These are phyloP conservation scores for Xylariaceae sp. DNA, from an alignment of 2,329 filamentous ascomycete genomes.

Conservation along the genomic window DNA sequence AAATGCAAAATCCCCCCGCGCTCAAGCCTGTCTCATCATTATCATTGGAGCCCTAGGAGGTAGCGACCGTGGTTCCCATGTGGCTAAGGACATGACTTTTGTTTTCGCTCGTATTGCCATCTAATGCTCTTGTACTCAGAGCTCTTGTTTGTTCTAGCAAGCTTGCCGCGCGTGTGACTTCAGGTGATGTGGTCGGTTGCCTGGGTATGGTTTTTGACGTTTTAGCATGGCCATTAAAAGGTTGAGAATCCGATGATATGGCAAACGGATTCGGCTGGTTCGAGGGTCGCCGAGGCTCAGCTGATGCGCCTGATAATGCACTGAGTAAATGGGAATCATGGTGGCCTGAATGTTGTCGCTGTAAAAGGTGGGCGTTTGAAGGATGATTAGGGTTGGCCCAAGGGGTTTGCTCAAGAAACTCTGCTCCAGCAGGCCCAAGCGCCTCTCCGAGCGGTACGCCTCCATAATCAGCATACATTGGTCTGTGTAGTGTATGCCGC, in stretches of 20 bases:
- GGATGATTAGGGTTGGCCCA: conserved; percentile 92
- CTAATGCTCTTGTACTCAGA: conserved; percentile 38
- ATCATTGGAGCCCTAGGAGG: conserved; percentile 11
- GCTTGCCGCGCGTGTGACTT: conserved; percentile 49
- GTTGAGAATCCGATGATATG: conserved; percentile 43
- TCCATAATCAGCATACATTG: conserved; percentile 55
- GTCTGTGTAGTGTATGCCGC: conserved; percentile 49
- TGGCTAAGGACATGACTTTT: conserved; percentile 40
- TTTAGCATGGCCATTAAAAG: conserved; percentile 39
- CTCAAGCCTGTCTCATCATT: conserved; percentile 1
- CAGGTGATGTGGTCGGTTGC: conserved; percentile 50
- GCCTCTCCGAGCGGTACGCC: conserved; percentile 54
- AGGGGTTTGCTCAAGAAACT: conserved; percentile 86
- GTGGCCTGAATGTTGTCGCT: conserved; percentile 49
- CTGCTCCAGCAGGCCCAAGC: conserved; percentile 75
- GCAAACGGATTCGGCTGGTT: conserved; percentile 47
- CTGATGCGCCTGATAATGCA: conserved; percentile 42
- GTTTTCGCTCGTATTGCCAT: conserved; percentile 40
- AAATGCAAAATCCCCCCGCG: conserved; percentile 27
- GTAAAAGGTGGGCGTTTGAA: conserved; percentile 58
- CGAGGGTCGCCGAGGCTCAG: conserved; percentile 47
- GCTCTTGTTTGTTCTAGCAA: conserved; percentile 43
- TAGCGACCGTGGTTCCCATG: conserved; percentile 30
- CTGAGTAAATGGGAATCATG: conserved; percentile 39
- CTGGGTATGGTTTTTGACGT: conserved; percentile 35